Base-by-base conservation (phyloP, 139 green algal genomes). In the Chlamydomonas eustigma region DNA sequence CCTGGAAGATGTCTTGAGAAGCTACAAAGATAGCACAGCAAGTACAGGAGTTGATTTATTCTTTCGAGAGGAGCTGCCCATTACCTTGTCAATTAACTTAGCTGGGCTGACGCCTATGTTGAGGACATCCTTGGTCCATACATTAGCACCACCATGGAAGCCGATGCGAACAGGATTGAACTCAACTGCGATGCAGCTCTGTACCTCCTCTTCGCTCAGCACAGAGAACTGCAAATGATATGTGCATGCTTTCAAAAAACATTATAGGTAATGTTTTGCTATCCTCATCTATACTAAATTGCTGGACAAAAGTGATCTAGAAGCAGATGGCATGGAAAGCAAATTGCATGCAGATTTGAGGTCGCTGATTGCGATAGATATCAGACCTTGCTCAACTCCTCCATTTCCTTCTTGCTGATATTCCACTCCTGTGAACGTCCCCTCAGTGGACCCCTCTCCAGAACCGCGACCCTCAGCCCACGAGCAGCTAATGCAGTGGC, bases 391-490 rank as follows among this genome's bases (percentile, higher is more conserved):
- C 89, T 84, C 71, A 97, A 82, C 74, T 93, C 91, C 12, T 78
- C 24, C 24, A 94, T 64, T 75, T 97, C 93, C 64, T 89, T 88
- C 1, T 89, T 68, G 65, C 79, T 89, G 77, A 97, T 92, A 83
- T 98, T 97, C 93, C 92, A 96, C 71, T 97, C 91, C 78, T 97
- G 88, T 0, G 65, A 70, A 0, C 91, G 81, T 4, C 94, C 94
- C 30, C 73, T 50, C 73, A 99, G 84, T 37, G 74, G 58, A 0
- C 91, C 91, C 0, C 93, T 80, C 81, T 99, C 95, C 64, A 99
- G 74, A n/a, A 98, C 87, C 2, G 86, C 91, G 35, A 98, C 94
- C 34, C 82, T 78, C 50, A 90, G 64, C 2, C 94, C 94, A 30
- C 77, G 51, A 6, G 79, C 37, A 44, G 91, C 88, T 51, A 99